These are phyloP conservation scores for Xylaria longipes DNA, from an alignment of 495 filamentous ascomycete species.

Conservation along the genomic window DNA sequence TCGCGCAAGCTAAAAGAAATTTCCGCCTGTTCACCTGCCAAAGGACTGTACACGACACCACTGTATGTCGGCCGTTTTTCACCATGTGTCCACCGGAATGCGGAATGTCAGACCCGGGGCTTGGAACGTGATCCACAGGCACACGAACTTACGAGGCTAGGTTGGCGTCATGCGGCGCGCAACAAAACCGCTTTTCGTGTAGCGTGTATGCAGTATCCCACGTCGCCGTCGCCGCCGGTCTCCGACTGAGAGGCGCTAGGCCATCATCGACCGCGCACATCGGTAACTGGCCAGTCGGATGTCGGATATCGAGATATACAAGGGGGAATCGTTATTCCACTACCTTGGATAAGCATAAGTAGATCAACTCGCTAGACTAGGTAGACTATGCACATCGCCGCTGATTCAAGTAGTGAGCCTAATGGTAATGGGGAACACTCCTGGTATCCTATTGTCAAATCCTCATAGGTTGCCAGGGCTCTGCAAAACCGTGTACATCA, in stretches of 20 bases:
- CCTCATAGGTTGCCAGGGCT: not conserved
- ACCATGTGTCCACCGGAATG: constrained; percentile 23
- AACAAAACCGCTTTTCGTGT: constrained; percentile 11
- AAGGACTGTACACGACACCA: constrained; percentile 4
- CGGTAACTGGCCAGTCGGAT: not conserved
- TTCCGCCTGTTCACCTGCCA: not conserved
- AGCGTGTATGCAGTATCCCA: constrained; percentile 12
- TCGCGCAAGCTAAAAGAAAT: not conserved
- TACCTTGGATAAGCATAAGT: not conserved
- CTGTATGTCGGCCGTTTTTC: not conserved
- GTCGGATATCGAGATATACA: not conserved
- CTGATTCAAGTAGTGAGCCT: not conserved
- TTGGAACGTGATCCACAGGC: constrained; percentile 15
- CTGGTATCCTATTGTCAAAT: not conserved
- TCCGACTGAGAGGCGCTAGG: constrained; percentile 14
- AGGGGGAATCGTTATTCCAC: not conserved
- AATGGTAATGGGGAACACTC: constrained; percentile 3
- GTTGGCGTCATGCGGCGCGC: not conserved
- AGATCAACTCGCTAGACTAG: not conserved
- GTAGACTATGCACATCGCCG: not conserved
- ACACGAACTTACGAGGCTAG: constrained; percentile 16
- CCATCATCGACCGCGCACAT: not conserved
- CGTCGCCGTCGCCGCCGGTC: constrained; percentile 10
- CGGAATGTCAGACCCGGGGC: constrained; percentile 25
- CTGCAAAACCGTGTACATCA: not conserved